Evolutionary conservation across 305 asterid genomes (phyloP).

Genomic region (Striga hermonthica): DNA sequence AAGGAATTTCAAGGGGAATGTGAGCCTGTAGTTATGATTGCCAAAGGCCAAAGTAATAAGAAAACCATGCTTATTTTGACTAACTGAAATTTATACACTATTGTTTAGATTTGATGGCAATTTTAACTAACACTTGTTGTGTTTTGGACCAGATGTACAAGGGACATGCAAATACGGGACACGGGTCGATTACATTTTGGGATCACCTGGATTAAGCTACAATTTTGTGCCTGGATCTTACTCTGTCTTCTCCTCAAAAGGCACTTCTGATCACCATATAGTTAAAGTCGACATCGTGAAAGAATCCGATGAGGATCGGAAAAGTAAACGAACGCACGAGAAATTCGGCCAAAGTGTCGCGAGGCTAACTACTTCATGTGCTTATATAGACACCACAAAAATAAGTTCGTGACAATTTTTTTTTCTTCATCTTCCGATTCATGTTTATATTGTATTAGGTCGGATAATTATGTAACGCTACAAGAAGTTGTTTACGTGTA

Average conservation of each 20-base stretch:
- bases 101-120: not conserved
- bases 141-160: constrained; percentile 64
- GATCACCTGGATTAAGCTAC: constrained; percentile 54
- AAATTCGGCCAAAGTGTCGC: constrained; percentile 40
- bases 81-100: no score
- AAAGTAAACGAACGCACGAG: constrained; percentile 32
- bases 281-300: constrained; percentile 72
- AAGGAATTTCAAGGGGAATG: constrained; percentile 77
- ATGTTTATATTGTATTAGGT: not conserved
- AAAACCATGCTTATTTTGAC: not conserved
- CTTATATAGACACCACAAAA: constrained; percentile 38
- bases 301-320: constrained; percentile 31
- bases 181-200: constrained; percentile 78
- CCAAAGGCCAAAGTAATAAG: constrained; percentile 84
- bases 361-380: constrained; percentile 43
- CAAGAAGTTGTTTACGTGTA: not conserved
- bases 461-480: not conserved
- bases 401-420: constrained; percentile 11
- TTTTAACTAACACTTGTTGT: not conserved
- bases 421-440: not conserved
- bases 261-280: constrained; percentile 91
- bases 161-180: constrained; percentile 97
- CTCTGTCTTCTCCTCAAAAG: constrained; percentile 84
- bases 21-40: constrained; percentile 81
- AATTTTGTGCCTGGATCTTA: constrained; percentile 81